These are phyloP conservation scores for Aplosporella prunicola DNA, from an alignment of 2,329 filamentous ascomycete genomes.

Conservation along the genomic window DNA sequence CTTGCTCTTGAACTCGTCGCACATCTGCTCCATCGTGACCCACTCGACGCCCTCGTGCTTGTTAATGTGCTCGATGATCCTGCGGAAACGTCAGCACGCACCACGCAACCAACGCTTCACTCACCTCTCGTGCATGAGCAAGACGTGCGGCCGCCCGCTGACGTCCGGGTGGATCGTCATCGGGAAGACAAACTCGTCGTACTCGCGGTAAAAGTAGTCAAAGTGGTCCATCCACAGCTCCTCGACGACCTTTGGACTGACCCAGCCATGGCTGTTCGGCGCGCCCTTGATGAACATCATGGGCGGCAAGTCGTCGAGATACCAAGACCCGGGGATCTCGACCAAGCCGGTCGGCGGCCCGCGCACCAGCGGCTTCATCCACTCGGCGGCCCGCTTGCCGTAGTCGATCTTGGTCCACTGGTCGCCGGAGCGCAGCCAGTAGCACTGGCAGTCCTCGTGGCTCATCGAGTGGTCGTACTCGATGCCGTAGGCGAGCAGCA, in stretches of 20 bases:
- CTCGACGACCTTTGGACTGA: slow-evolving; percentile 49
- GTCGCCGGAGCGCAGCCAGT: slow-evolving; percentile 55
- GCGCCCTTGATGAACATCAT: slow-evolving; percentile 66
- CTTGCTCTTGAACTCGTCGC: slow-evolving; percentile 61
- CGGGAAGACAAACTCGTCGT: slow-evolving; percentile 68
- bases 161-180: slow-evolving; percentile 67
- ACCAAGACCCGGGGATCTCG: slow-evolving; percentile 58
- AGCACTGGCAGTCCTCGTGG: slow-evolving; percentile 56
- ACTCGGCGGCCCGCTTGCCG: slow-evolving; percentile 48
- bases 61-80: slow-evolving; percentile 61
- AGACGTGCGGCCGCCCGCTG: slow-evolving; percentile 56
- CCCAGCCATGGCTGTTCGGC: slow-evolving; percentile 55
- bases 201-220: slow-evolving; percentile 66
- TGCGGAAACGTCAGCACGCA: slow-evolving; percentile 13
- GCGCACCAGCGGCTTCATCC: slow-evolving; percentile 57
- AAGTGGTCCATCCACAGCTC: slow-evolving; percentile 59
- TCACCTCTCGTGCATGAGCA: slow-evolving; percentile 64
- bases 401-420: slow-evolving; percentile 62
- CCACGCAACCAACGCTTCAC: slow-evolving; percentile 4
- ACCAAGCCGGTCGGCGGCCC: slow-evolving; percentile 54
- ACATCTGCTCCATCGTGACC: slow-evolving; percentile 62
- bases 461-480: slow-evolving; percentile 62
- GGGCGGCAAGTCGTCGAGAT: slow-evolving; percentile 50
- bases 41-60: slow-evolving; percentile 54
- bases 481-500: slow-evolving; percentile 57